Conservation (phyloP, 2,329 filamentous ascomycete species). For the Hypoxylon sp. region DNA sequence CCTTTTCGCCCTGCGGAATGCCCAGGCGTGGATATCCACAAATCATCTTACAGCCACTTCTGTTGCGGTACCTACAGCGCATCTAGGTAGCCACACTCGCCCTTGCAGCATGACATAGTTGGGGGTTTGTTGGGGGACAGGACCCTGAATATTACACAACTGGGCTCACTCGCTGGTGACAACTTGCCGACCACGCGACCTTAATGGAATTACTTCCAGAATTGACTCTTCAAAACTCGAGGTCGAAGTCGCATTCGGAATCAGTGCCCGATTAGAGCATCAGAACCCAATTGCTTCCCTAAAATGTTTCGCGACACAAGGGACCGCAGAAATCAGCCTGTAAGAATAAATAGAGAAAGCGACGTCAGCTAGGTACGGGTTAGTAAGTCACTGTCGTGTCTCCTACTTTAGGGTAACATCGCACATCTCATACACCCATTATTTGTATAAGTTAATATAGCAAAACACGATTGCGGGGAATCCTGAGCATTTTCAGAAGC, state of each 20-base stretch:
- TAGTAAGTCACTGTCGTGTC: constrained; percentile 26
- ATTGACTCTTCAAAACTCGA: constrained; percentile 1
- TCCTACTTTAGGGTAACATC: constrained; percentile 23
- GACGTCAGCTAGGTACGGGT: constrained; percentile 26
- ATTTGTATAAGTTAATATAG: constrained; percentile 27
- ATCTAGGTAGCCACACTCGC: constrained; percentile 20
- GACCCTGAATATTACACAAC: constrained; percentile 33
- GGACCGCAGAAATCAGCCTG: constrained; percentile 31
- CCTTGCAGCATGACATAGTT: constrained; percentile 33
- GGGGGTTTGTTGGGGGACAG: constrained; percentile 31
- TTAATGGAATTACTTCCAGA: constrained; percentile 22
- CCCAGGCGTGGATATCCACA: constrained; percentile 30
- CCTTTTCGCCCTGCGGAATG: constrained; percentile 26
- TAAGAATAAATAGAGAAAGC: constrained; percentile 23
- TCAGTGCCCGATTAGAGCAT: constrained; percentile 18
- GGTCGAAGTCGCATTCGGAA: constrained; percentile 23
- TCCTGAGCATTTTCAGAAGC: constrained; percentile 11
- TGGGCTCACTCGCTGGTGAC: constrained; percentile 19
- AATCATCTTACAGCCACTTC: constrained; percentile 34
- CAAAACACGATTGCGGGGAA: constrained; percentile 32
- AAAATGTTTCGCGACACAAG: constrained; percentile 12
- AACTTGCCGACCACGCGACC: constrained; percentile 23
- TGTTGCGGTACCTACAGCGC: constrained; percentile 16
- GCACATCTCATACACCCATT: constrained; percentile 16
- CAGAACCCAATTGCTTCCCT: constrained; percentile 1